phyloP scores from a whole-genome alignment of 129 eudicot species.

The Pulicaria dysenterica region DNA sequence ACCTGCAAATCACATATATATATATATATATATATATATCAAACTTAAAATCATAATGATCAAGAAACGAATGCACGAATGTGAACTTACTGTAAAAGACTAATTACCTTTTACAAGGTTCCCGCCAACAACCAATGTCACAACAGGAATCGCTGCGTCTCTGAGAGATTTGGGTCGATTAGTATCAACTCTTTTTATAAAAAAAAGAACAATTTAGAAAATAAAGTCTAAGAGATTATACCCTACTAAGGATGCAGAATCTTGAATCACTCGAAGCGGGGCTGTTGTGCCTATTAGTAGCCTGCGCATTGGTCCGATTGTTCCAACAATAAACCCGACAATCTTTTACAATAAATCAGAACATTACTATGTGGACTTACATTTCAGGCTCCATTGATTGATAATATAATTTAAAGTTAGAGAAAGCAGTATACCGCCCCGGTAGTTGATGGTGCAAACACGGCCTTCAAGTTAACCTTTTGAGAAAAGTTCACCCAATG shows the following conservation, averaged over 20 bases:
- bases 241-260: conserved; percentile 60
- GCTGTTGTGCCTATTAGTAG: conserved; percentile 54
- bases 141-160: conserved; percentile 68
- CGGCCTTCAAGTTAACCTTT: conserved; percentile 47
- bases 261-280: conserved; percentile 56
- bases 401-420: background rate
- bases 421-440: conserved; percentile 58
- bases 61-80: background rate
- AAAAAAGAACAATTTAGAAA: background rate
- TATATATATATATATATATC: no score
- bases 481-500: conserved; percentile 21
- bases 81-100: background rate
- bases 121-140: conserved; percentile 74
- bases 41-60: background rate
- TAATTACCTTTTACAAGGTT: conserved; percentile 68
- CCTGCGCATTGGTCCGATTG: conserved; percentile 40
- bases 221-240: conserved; percentile 17
- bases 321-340: conserved; percentile 56
- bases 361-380: background rate
- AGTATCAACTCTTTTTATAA: background rate
- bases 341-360: conserved; percentile 37
- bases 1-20: conserved; percentile 40
- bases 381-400: background rate
- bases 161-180: conserved; percentile 39
- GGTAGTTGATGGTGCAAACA: conserved; percentile 70